A percentile compares a stretch with the other conserved stretches of the same genome.
phyloP scores from a whole-genome alignment of 331 rosid species.

The Spiraea crenata region DNA sequence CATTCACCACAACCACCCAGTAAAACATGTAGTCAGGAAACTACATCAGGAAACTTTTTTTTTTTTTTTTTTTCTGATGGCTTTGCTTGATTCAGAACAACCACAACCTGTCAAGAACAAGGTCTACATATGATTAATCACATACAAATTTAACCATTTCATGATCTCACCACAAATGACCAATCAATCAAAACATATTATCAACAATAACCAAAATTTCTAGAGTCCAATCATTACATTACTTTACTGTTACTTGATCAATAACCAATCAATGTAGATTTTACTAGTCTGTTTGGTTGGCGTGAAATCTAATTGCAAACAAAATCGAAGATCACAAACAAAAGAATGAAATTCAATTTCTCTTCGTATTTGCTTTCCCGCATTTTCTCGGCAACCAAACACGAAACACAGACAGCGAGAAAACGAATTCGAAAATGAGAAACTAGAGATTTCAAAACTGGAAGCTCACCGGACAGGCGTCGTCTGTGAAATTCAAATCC shows the following conservation, averaged over 20 bases:
- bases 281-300: background rate
- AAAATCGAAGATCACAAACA: background rate
- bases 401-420: background rate
- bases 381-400: slow-evolving; percentile 9
- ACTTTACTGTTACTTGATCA: background rate
- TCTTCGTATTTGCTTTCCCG: background rate
- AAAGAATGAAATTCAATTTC: background rate
- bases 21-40: background rate
- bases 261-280: too few species aligned
- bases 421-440: background rate
- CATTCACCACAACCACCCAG: background rate
- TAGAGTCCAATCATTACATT: background rate
- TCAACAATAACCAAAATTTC: background rate
- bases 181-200: background rate
- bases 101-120: slow-evolving; percentile 3
- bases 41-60: slow-evolving; percentile 11
- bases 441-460: background rate
- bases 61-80: background rate
- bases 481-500: background rate
- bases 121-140: background rate
- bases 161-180: background rate
- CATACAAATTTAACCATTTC: background rate
- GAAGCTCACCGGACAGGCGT: background rate
- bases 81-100: background rate
- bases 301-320: too few species aligned